phyloP scores from a whole-genome alignment of 495 filamentous ascomycete genomes.

The Melanomma pulvis-pyrius region DNA sequence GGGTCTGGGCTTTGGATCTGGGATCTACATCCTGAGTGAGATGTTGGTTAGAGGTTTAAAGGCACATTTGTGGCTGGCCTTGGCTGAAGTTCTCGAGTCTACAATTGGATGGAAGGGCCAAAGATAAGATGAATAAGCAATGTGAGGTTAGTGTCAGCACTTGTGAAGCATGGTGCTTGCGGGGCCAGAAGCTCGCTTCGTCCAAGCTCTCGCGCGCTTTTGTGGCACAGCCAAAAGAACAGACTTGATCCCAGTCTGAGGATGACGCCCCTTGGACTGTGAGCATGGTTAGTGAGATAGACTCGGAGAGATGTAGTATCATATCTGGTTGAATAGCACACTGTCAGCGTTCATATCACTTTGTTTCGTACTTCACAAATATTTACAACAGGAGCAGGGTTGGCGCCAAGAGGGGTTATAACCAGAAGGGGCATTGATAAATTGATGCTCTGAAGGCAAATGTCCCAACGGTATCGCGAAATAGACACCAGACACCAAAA shows the following conservation, averaged over 20 bases:
- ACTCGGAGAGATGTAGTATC: neutral
- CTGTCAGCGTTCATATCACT: neutral
- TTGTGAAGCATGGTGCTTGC: neutral
- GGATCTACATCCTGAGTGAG: neutral
- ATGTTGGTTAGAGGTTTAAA: no score
- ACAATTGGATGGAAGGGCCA: neutral
- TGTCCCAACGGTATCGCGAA: no score
- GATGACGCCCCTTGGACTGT: no score
- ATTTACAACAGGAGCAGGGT: neutral
- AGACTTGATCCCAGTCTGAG: no score
- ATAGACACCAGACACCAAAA: no score
- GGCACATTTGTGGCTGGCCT: neutral
- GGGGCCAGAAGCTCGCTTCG: neutral
- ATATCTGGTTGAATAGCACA: neutral
- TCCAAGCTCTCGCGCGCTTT: neutral
- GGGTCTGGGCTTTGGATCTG: no score
- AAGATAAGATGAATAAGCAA: neutral
- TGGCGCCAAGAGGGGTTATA: neutral
- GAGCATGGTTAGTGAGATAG: neutral
- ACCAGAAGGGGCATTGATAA: constrained; percentile 11
- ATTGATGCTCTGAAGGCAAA: neutral
- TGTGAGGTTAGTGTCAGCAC: no score
- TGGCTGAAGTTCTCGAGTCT: neutral
- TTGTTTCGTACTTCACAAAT: neutral
- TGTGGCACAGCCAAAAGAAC: neutral